A percentile compares a stretch with the other conserved stretches of the same genome.
Conservation (phyloP, 352 stramenopile genomes). For the Globisporangium takayamanum region DNA sequence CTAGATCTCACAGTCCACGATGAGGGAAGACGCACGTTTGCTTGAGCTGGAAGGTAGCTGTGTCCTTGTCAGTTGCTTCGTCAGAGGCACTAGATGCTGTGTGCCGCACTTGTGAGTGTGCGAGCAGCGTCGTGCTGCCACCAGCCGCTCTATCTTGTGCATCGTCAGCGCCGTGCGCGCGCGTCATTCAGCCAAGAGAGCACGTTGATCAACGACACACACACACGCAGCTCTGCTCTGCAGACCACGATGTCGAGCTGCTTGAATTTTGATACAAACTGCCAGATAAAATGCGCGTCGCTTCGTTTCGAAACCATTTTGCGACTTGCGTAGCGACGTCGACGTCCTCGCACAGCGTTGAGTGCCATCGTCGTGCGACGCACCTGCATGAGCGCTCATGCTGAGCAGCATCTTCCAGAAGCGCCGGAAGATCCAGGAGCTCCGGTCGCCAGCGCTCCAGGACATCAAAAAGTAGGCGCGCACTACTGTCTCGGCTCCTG, state of each 20-base stretch:
- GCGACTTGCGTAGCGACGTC: not conserved
- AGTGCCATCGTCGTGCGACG: not conserved
- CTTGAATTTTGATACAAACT: no score
- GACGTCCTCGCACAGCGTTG: no score
- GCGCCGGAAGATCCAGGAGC: constrained; percentile 71
- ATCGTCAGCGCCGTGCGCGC: not conserved
- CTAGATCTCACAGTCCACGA: not conserved
- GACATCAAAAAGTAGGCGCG: constrained; percentile 60
- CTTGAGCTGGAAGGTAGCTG: constrained; percentile 30
- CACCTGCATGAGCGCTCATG: constrained; percentile 19
- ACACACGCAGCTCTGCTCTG: no score
- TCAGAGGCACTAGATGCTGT: not conserved
- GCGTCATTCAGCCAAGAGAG: not conserved
- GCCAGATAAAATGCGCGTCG: no score
- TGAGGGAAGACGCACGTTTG: constrained; percentile 22
- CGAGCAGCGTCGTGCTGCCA: not conserved
- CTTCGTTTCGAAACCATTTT: no score
- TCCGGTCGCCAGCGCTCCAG: constrained; percentile 64
- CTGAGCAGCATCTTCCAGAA: constrained; percentile 74
- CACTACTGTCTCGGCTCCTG: not conserved
- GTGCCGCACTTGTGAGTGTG: not conserved
- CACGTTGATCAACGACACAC: no score
- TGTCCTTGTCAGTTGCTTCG: constrained; percentile 24
- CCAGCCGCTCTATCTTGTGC: not conserved
- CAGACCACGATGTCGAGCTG: no score